Percentiles rank a stretch among this genome's conserved stretches.
Conservation (phyloP, 306 rosid species). For the Hippophae gyantsensis region DNA sequence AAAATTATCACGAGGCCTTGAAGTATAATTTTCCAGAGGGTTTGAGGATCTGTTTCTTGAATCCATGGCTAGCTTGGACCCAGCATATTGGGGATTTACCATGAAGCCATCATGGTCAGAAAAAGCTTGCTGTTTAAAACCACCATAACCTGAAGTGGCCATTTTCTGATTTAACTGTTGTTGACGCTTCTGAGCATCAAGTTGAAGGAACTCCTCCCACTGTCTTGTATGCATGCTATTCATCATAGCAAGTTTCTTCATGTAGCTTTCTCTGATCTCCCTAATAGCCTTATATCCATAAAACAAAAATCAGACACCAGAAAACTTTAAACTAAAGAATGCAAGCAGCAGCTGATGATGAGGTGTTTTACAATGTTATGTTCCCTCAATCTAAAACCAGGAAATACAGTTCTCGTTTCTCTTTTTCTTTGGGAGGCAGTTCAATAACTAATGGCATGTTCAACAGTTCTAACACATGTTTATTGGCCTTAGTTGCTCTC, state of each 20-base stretch:
- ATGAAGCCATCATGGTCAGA: slow-evolving; percentile 55
- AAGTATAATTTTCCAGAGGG: slow-evolving; percentile 49
- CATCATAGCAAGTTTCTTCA: slow-evolving; percentile 62
- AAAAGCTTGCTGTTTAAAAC: slow-evolving; percentile 58
- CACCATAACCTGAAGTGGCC: slow-evolving; percentile 51
- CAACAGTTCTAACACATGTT: neutral
- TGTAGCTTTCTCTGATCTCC: slow-evolving; percentile 78
- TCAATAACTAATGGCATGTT: neutral
- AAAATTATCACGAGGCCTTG: slow-evolving; percentile 66
- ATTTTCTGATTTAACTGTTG: slow-evolving; percentile 64
- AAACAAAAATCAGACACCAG: slow-evolving; percentile 25
- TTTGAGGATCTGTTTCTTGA: slow-evolving; percentile 70
- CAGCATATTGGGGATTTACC: slow-evolving; percentile 51
- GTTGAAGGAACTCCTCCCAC: slow-evolving; percentile 82
- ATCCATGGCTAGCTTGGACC: slow-evolving; percentile 51
- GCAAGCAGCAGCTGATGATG: slow-evolving; percentile 10
- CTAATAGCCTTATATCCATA: slow-evolving; percentile 49
- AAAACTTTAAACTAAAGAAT: slow-evolving; percentile 10
- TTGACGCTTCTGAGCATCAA: slow-evolving; percentile 71
- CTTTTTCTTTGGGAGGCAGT: neutral
- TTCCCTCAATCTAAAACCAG: slow-evolving; percentile 5
- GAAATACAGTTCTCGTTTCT: neutral
- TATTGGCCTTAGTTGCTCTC: neutral
- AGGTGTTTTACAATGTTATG: slow-evolving; percentile 1
- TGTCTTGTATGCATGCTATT: slow-evolving; percentile 61